Evolutionary conservation across 768 basidiomycete species (phyloP), one percentile per base, ranked within the genome.

Genomic region (Macrolepiota albuminosa): DNA sequence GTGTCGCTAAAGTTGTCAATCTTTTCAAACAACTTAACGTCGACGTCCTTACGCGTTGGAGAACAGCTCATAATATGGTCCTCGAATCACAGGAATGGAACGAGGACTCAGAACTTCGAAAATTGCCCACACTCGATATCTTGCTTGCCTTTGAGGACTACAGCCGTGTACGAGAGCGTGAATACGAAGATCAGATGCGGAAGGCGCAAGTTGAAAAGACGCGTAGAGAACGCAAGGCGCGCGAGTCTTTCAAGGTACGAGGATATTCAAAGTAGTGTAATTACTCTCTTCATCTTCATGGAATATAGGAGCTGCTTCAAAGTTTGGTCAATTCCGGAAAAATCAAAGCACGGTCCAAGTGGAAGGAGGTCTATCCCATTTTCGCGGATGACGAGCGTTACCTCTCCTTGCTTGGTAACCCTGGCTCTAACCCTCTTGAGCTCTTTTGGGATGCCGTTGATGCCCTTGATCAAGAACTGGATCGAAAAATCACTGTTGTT

Each of bases 401-500:
- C 75, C 78, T 88, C 46, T 80, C 83, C 61, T 85, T 98, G 73
- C 85, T 98, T 18, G 96, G 97, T 16, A 91, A 89, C 66, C 91
- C 92, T 8, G 97, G 97, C 14, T 96, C 94, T 2, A 95, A 91
- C 64, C 95, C 96, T 1, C 81, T 99, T 34, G 97, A 99, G 67
- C 82, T 98, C 4, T 98, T 97, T 75, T 97, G 95, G 93, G 96
- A 98, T 72, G 70, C 82, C 10, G 88, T 97, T 48, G 97, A 99
- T 72, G 80, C 78, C 45, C 80, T 97, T 3, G 95, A 94, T 68
- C 91, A 95, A 69, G 82, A 86, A 63, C 81, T 96, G 18, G 93
- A 95, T 61, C 81, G 81, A 21, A 91, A 91, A 68, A 86, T 91
- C 18, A 79, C 79, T n/a, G 67, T 83, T 34, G 84, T 89, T 3